A percentile compares a stretch with the other conserved stretches of the same genome.
phyloP scores from a whole-genome alignment of 139 green algal genomes.

The Coelastrella sp. region DNA sequence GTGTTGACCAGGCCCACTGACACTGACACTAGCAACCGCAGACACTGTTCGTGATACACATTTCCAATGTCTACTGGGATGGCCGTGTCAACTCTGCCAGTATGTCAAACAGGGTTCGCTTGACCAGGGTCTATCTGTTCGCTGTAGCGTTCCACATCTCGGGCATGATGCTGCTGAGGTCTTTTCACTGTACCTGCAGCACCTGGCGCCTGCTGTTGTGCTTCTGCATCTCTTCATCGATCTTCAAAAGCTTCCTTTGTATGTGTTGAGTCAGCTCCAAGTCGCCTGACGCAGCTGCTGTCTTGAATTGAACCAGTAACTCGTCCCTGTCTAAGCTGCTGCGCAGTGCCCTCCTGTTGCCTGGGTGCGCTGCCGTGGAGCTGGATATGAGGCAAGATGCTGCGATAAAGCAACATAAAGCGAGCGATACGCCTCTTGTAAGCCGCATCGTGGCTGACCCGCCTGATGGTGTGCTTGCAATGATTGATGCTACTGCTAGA shows the following conservation, averaged over 20 bases:
- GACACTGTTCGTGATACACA: too few relatives aligned
- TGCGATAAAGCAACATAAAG: too few relatives aligned
- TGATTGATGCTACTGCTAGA: too few relatives aligned
- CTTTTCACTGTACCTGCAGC: not conserved
- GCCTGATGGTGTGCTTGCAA: too few relatives aligned
- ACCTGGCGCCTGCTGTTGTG: slow-evolving; percentile 19
- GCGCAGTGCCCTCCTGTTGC: not conserved
- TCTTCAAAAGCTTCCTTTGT: not conserved
- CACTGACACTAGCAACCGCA: too few relatives aligned
- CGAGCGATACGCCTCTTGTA: not conserved
- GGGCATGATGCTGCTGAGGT: too few relatives aligned
- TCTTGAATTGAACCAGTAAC: not conserved
- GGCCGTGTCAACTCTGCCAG: too few relatives aligned
- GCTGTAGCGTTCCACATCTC: too few relatives aligned
- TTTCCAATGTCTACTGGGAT: too few relatives aligned
- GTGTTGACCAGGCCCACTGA: too few relatives aligned
- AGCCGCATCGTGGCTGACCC: not conserved
- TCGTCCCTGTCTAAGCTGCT: not conserved
- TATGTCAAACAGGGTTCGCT: too few relatives aligned
- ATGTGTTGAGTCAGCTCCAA: not conserved
- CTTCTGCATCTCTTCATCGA: not conserved
- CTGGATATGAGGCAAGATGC: not conserved
- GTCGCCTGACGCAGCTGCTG: slow-evolving; percentile 24
- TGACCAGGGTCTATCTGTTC: too few relatives aligned
- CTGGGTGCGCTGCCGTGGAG: not conserved